Conservation (phyloP, 306 rosid species). For the Trifolium pratense region DNA sequence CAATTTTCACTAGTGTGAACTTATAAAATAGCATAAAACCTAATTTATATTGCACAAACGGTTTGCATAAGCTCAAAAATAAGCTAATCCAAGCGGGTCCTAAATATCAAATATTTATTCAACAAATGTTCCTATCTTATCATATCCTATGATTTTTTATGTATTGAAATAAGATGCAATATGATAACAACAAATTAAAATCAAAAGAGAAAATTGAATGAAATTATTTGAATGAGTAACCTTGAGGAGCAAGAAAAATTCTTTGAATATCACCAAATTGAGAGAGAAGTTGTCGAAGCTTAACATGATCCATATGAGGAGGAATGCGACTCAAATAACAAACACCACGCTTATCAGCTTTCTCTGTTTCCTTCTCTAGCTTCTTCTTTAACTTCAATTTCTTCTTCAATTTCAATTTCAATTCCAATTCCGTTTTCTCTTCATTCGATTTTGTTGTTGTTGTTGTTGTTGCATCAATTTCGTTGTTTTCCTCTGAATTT, state of each 20-base stretch:
- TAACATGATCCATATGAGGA: slow-evolving; percentile 78
- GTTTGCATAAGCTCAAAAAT: too few species aligned
- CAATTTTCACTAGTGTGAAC: too few species aligned
- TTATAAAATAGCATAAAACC: too few species aligned
- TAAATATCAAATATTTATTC: neutral
- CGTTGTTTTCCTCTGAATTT: slow-evolving; percentile 12
- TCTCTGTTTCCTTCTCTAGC: slow-evolving; percentile 54
- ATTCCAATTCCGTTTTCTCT: slow-evolving; percentile 2
- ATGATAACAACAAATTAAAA: neutral
- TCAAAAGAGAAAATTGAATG: neutral
- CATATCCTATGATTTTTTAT: neutral
- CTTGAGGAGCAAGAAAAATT: slow-evolving; percentile 74
- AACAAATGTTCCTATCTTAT: neutral
- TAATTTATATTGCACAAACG: too few species aligned
- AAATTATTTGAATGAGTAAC: neutral
- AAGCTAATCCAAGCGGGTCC: too few species aligned
- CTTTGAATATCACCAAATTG: slow-evolving; percentile 73
- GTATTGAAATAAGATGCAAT: neutral
- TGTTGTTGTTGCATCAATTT: neutral
- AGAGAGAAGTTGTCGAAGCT: slow-evolving; percentile 74
- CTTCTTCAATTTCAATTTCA: slow-evolving; percentile 22
- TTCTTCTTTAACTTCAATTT: slow-evolving; percentile 46
- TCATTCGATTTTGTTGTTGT: neutral
- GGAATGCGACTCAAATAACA: slow-evolving; percentile 87
- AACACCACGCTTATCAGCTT: slow-evolving; percentile 67